Evolutionary conservation across 169 alveolate species (phyloP), one percentile per base, ranked within the genome.

Genomic region (Eimeria praecox): DNA sequence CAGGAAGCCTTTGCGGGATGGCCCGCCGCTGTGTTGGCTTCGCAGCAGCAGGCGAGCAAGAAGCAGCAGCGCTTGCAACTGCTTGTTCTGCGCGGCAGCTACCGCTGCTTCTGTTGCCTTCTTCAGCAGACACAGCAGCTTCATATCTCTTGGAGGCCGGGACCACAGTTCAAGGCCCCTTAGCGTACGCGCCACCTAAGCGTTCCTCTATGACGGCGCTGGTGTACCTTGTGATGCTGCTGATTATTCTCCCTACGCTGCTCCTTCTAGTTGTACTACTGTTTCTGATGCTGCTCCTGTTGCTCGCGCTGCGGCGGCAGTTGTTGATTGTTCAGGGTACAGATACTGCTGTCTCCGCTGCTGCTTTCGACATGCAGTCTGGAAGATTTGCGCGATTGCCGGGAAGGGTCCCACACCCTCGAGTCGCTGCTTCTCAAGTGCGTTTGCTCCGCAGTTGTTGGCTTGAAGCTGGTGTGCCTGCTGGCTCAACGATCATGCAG

Each of bases 11-110:
- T 6, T 85, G 92, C 44, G 92, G 92, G 6, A 52, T 33, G 92
- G 92, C 92, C 20, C 52, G 77, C 78, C 92, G 92, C 8, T 85
- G 92, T 40, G 59, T 85, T 85, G 92, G 92, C 56, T 64, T 66
- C 52, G 86, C 94, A 22, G 82, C 94, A 88, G 94, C 94, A 88
- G 52, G 59, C 85, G 85, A 62, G 16, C 62, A 62, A 33, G 86
- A 62, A 40, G 94, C 94, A 66, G 94, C 85, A 64, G 69, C 85
- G 16, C 82, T 66, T 35, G 94, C 94, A 6, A 66, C 94, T 12
- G 85, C 85, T 2, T 85, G 92, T 56, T 52, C 78, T 35, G 40
- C 42, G 0, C 49, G 78, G 38, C 92, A 38, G 78, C 20, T 85
- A 44, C 92, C 92, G 22, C 78, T 85, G 92, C 54, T 85, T 40